Base-by-base conservation (phyloP, 306 rosid genomes). In the Elaeagnus macrophylla region DNA sequence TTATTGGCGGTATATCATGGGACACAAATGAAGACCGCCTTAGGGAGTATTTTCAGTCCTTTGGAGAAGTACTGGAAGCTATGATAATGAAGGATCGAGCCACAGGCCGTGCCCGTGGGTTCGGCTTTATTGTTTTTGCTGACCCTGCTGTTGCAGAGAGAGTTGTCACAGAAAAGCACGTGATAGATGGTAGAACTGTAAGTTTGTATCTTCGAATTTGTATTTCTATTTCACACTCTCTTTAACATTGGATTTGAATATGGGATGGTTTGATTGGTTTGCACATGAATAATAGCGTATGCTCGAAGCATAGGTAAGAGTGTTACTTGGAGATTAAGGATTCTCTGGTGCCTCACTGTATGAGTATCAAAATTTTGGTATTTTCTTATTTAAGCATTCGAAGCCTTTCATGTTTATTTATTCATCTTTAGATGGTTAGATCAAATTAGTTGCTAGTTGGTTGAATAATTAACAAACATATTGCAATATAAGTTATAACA, bases 51-150 rank as follows among this genome's bases (percentile, higher is more conserved):
- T 90, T 90, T 73, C 79, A 78, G 66, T 50, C 74, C 17, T 90
- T 76, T 56, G 97, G 97, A 12, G 94, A 86, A 67, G 94, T 90
- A 50, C 81, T 83, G 65, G 95, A 90, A 63, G 91, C 94, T 10
- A 85, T 90, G 80, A 90, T 90, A 65, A 90, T 90, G 97, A 90
- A 88, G 83, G 97, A 90, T 83, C 95, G 95, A 75, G 77, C 95
- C 56, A 86, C 97, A 1, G 94, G 97, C 15, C 84, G 97, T 68
- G 97, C 95, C 36, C 90, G 97, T 19, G 97, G 97, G 53, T 90
- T 90, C 17, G 95, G 97, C 49, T 90, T 90, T 62, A 83, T 90
- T 41, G 86, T 86, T 68, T 90, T 90, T 64, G 76, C 90, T 0
- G 94, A 90, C 61, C 89, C 97, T 19, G 72, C 76, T 14, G 83